Base-by-base conservation (phyloP, 2,329 filamentous ascomycete genomes). In the Nothomitra cinnamomea region DNA sequence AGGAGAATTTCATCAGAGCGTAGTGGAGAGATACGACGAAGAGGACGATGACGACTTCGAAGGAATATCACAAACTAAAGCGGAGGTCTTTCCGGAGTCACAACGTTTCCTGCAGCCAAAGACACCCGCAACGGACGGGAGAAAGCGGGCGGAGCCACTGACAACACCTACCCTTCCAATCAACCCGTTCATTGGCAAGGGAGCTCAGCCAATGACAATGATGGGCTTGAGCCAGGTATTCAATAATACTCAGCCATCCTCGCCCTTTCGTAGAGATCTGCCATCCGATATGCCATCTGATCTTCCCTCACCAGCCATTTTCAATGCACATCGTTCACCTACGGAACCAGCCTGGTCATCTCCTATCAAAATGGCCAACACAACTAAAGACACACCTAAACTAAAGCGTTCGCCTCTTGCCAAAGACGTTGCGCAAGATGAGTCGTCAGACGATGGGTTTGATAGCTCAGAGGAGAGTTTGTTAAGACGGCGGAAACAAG, bases 191-290 rank as follows among this genome's bases (percentile, higher is more conserved):
- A 62, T 64, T 17, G 60, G 62, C 19, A 63, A 65, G 21, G 56
- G 63, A 32, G 64, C 61, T 45, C 66, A 65, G 2, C 67, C 63
- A 32, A 63, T 65, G 22, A 66, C 64, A 36, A 53, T 70, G 10
- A 68, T 74, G 65, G 66, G 65, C 1, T 59, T 74, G 24, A 73
- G 70, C 53, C 71, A 74, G 58, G 62, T 71, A 1, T 74, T 74
- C 59, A 69, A 65, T 53, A 67, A 68, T 21, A 74, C 72, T 0
- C 72, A 74, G 58, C 70, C 66, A 28, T 64, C 67, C 22, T 71
- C 71, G 1, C 72, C 72, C 3, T 61, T 70, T 38, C 60, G 65
- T 10, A 64, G 66, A 57, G 57, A 61, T 10, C 58, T 61, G 2
- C 64, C 64, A 5, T 63, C 64, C 1, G 70, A 70, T 43, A 60